phyloP scores from a whole-genome alignment of 345 rosid species.

The Citrus reticulata region DNA sequence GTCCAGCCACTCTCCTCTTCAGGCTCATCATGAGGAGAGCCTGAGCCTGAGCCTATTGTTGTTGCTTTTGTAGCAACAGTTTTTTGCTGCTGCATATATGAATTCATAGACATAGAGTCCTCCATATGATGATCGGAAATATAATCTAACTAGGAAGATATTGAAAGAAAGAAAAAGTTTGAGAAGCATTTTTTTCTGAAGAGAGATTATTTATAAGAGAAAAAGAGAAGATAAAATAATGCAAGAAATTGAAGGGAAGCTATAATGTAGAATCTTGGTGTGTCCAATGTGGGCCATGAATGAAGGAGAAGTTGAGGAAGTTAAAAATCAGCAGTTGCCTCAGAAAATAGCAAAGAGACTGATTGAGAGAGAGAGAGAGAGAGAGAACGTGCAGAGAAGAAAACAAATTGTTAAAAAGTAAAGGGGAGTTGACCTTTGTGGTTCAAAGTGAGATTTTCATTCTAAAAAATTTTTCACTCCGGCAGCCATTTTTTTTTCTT shows the following conservation, averaged over 20 bases:
- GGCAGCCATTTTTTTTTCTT: conserved; percentile 24
- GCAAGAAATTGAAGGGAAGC: conserved; percentile 19
- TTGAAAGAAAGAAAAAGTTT: not conserved
- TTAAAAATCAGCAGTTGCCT: conserved; percentile 47
- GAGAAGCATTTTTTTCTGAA: conserved; percentile 4
- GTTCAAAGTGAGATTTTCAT: conserved; percentile 5
- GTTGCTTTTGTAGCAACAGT: conserved; percentile 8
- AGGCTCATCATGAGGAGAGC: not conserved
- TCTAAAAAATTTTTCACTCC: not conserved
- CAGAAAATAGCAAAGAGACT: conserved; percentile 1
- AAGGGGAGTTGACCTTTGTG: conserved; percentile 40
- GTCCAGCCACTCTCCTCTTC: conserved; percentile 94
- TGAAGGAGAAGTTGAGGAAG: conserved; percentile 32
- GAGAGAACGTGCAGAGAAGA: conserved; percentile 35
- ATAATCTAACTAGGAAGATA: not conserved
- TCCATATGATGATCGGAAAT: conserved; percentile 7
- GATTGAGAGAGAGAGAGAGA: not conserved
- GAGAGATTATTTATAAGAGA: conserved; percentile 13
- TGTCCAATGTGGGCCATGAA: conserved; percentile 21
- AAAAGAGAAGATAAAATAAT: conserved; percentile 12
- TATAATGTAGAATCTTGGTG: conserved; percentile 33
- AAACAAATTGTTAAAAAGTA: not conserved
- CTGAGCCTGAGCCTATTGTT: not conserved
- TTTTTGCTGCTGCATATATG: conserved; percentile 18
- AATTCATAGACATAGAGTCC: conserved; percentile 21